Base-by-base conservation (phyloP, 1,139 yeast species). In the Yamadazyma conglobata region DNA sequence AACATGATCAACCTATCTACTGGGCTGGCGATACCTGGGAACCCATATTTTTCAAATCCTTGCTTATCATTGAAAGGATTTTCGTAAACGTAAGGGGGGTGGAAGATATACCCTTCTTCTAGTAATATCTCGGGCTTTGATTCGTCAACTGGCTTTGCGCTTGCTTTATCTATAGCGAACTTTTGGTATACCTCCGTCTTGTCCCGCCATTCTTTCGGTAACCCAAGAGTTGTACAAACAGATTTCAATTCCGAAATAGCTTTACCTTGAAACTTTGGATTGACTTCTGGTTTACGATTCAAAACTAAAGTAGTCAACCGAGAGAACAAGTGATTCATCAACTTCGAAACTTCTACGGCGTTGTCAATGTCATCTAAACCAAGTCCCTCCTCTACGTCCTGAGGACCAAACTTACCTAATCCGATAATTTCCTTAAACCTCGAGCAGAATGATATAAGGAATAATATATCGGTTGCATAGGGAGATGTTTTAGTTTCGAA, bases 311-410 rank as follows among this genome's bases (percentile, higher is more conserved):
- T 53, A 24, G 68, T 46, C 10, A 72, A 46, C 22, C 53, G 52
- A 21, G 55, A 50, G 38, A 68, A 65, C 5, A 72, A 44, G 5
- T 31, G 29, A 11, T 61, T 52, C 70, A 70, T 67, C 15, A 46
- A 32, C 2, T 53, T 53, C n/a, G 66, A 51, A 7, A 61, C 54
- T 20, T 46, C 42, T 1, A 30, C 20, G 1, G 44, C 43, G 14
- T 44, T 37, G 10, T 24, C 27, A 27, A 43, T 38, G 16, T 33
- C 37, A 23, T 40, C 37, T 22, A 73, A 48, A 16, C 70, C 59
- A 24, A 74, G 50, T 1, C 79, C 80, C 14, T 54, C 48, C 43
- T 74, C 79, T 19, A 75, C 56, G 42, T 70, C 75, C 37, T 65
- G 70, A 9, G 79, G 77, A 1, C 64, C 59, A 9, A 56, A 30